Percentiles rank a stretch among this genome's conserved stretches.
phyloP scores from a whole-genome alignment of 2,329 filamentous ascomycete genomes.

The Bipolaris gigantea region DNA sequence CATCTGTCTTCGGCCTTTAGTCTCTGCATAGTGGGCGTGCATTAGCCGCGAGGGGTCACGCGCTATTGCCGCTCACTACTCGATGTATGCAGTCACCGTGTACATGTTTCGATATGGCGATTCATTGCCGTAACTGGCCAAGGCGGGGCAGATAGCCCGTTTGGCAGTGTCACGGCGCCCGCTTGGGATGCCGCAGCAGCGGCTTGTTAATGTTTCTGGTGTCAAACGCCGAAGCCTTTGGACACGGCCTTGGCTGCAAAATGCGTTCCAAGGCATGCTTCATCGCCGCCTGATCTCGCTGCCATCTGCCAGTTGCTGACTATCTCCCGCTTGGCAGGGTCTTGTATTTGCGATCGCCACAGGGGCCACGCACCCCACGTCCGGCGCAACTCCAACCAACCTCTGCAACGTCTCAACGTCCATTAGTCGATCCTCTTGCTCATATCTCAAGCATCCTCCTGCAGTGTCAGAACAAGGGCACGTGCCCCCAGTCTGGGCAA shows the following conservation, averaged over 20 bases:
- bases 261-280: conserved; percentile 17
- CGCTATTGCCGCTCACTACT: not conserved
- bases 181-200: conserved; percentile 15
- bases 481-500: conserved; percentile 32
- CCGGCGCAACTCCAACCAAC: conserved; percentile 22
- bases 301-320: conserved; percentile 10
- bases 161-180: conserved; percentile 11
- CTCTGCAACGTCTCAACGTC: conserved; percentile 33
- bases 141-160: conserved; percentile 16
- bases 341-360: conserved; percentile 15
- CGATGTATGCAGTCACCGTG: not conserved
- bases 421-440: conserved; percentile 24
- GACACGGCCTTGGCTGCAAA: conserved; percentile 30
- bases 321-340: conserved; percentile 15
- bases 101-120: conserved; percentile 17
- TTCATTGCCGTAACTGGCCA: conserved; percentile 19
- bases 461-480: conserved; percentile 28
- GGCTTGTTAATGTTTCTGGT: conserved; percentile 29
- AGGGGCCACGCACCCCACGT: conserved; percentile 10
- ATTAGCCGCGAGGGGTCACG: not conserved
- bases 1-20: conserved; percentile 2
- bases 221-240: conserved; percentile 17
- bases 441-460: conserved; percentile 22
- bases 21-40: not conserved
- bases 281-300: conserved; percentile 14